These are phyloP conservation scores for Cercophora sp. DNA, from an alignment of 495 filamentous ascomycete genomes.

Conservation along the genomic window DNA sequence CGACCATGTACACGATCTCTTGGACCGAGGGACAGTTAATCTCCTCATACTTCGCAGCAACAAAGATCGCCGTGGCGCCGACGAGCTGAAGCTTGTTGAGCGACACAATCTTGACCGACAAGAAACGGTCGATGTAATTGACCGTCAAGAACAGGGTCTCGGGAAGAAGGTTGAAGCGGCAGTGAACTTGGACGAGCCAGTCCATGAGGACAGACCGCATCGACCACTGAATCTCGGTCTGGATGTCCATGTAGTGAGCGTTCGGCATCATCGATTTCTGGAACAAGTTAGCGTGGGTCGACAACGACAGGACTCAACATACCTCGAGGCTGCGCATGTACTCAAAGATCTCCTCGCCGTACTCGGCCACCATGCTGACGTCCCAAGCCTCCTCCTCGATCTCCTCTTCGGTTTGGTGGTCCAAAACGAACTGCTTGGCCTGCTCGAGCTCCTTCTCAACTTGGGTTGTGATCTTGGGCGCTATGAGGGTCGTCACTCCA, in stretches of 20 bases:
- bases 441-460: constrained; percentile 62
- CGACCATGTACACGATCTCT: constrained; percentile 98
- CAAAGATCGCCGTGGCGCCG: constrained; percentile 90
- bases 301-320: constrained; percentile 26
- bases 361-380: constrained; percentile 98
- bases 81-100: constrained; percentile 93
- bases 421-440: constrained; percentile 65
- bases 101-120: constrained; percentile 91
- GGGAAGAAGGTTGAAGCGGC: constrained; percentile 82
- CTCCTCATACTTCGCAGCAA: constrained; percentile 97
- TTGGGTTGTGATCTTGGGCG: constrained; percentile 61
- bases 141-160: constrained; percentile 92
- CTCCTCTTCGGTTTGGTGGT: constrained; percentile 49
- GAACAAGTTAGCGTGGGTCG: constrained; percentile 9
- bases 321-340: constrained; percentile 92
- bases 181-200: constrained; percentile 95
- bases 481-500: constrained; percentile 63
- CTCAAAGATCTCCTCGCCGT: constrained; percentile 88
- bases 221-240: constrained; percentile 97
- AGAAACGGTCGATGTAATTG: constrained; percentile 95
- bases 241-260: constrained; percentile 91
- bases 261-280: constrained; percentile 80
- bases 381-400: constrained; percentile 86
- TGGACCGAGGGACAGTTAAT: constrained; percentile 92
- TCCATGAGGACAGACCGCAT: constrained; percentile 98